These are phyloP conservation scores for Ensete glaucum DNA, from an alignment of 176 grass and related monocot genomes.

Conservation along the genomic window DNA sequence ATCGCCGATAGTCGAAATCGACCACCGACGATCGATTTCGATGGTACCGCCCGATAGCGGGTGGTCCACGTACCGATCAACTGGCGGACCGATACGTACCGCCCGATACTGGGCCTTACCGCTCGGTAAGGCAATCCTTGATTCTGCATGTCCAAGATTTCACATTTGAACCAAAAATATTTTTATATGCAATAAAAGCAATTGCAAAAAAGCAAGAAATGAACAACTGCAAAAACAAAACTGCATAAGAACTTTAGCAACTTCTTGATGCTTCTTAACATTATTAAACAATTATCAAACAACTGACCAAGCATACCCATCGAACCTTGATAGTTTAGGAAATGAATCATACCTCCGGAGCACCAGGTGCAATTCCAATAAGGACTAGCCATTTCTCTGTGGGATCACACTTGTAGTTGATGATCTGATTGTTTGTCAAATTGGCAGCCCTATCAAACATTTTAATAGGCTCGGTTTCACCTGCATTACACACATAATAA, in stretches of 20 bases:
- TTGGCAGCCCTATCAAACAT: constrained; percentile 90
- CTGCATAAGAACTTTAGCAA: background rate
- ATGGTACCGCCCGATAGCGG: too few relatives aligned
- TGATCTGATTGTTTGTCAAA: constrained; percentile 89
- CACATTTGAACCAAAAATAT: background rate
- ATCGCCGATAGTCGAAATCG: too few relatives aligned
- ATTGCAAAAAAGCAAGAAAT: background rate
- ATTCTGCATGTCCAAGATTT: background rate
- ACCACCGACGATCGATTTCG: too few relatives aligned
- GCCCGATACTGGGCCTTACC: too few relatives aligned
- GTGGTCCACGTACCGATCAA: too few relatives aligned
- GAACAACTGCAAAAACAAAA: background rate
- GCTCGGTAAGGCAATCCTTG: too few relatives aligned
- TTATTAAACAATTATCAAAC: too few relatives aligned
- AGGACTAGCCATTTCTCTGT: constrained; percentile 86
- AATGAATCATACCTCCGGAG: constrained; percentile 46
- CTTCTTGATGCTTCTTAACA: background rate
- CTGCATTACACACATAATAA: constrained; percentile 26
- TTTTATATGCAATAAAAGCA: background rate
- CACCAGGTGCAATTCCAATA: constrained; percentile 81
- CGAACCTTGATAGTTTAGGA: constrained; percentile 10
- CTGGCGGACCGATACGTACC: too few relatives aligned
- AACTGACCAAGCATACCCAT: too few relatives aligned
- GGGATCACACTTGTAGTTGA: constrained; percentile 81
- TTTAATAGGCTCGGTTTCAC: constrained; percentile 71